These are phyloP conservation scores for Cyathus olla DNA, from an alignment of 1,284 basidiomycete genomes.

Conservation along the genomic window DNA sequence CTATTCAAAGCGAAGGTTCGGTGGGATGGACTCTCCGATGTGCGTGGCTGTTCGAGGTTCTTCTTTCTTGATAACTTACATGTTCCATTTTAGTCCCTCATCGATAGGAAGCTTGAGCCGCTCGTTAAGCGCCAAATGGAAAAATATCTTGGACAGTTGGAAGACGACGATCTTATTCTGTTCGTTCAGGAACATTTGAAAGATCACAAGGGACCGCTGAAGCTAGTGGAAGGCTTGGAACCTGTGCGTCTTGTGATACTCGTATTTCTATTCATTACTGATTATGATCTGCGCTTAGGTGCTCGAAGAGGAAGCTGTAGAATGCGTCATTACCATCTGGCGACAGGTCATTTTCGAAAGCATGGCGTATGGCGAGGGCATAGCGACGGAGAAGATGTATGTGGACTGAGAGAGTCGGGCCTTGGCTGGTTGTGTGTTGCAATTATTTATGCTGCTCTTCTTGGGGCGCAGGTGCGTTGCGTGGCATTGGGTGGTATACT, in stretches of 20 bases:
- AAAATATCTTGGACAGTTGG: constrained; percentile 88
- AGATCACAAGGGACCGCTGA: constrained; percentile 84
- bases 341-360: constrained; percentile 92
- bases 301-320: constrained; percentile 87
- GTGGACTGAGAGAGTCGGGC: constrained; percentile 60
- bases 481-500: constrained; percentile 50
- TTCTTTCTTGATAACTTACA: constrained; percentile 1
- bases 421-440: constrained; percentile 7
- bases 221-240: constrained; percentile 88
- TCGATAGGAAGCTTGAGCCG: constrained; percentile 86
- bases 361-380: constrained; percentile 87
- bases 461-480: constrained; percentile 55
- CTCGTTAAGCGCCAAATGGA: constrained; percentile 84
- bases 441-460: constrained; percentile 34
- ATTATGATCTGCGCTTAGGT: constrained; percentile 61
- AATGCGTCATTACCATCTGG: constrained; percentile 84
- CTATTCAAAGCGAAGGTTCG: constrained; percentile 85
- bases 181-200: constrained; percentile 91
- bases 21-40: constrained; percentile 89
- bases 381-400: constrained; percentile 82
- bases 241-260: constrained; percentile 70
- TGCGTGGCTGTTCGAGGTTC: constrained; percentile 49
- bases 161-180: constrained; percentile 90
- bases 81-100: constrained; percentile 66
- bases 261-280: constrained; percentile 1